Evolutionary conservation across 1,139 yeast species (phyloP), one percentile per base, ranked within the genome.

Genomic region (Candida pseudoviswanathii): DNA sequence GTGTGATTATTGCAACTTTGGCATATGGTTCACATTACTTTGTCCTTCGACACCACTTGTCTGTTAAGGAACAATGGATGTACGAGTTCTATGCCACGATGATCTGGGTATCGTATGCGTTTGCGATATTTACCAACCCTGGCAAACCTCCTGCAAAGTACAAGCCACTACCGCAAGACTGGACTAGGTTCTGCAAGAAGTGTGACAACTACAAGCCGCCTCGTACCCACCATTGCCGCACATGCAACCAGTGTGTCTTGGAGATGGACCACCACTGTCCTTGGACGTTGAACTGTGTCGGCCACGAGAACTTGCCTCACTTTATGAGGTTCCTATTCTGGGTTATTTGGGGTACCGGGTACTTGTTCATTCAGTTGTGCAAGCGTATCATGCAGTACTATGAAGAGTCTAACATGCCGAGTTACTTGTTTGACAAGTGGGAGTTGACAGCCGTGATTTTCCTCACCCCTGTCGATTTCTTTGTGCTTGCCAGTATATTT

Each of bases 251-350:
- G 47, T 94, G 99, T 66, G 78, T 89, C 1, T 73, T 94, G 48
- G 74, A 78, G 52, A 86, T 86, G 94, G 95, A 87, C 67, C 99
- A 94, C 62, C 96, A 89, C 67, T 94, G 99, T 64, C 98, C 99
- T 0, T 94, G 99, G 99, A 91, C 94, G 63, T 84, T 96, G 4
- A 76, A 82, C 9, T 94, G 99, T 65, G 82, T 95, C 49, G 99
- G 99, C 0, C 85, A 84, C 64, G 67, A 68, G 1, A 94, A 94
- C 62, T 75, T 85, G 66, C 92, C 96, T 0, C 94, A 90, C 62
- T 94, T 94, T 62, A 61, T 89, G 58, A 75, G 98, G 47, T 94
- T 94, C 62, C 63, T 94, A 43, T 59, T 75, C 6, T 84, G 92
- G 87, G 86, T 89, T 1, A 68, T 82, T 24, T 64, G 78, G 29